Evolutionary conservation across 257 asterid species (phyloP).

Genomic region (Solanum gracilifrons): DNA sequence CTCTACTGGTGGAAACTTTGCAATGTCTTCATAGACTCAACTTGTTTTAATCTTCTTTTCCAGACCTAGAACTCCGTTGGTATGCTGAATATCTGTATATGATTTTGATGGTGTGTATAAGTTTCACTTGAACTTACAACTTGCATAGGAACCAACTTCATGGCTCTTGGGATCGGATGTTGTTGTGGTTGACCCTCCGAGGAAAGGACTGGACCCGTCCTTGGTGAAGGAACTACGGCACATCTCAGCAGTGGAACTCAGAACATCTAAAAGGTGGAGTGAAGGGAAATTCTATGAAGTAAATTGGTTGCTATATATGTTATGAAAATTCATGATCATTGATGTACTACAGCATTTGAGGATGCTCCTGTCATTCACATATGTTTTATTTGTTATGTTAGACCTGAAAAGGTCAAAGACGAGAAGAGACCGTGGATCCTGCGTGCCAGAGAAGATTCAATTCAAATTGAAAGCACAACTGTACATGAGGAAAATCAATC

Average conservation of each 20-base stretch:
- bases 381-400: constrained; percentile 14
- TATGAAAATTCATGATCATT: constrained; percentile 1
- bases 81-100: background rate
- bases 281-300: constrained; percentile 2
- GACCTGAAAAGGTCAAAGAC: constrained; percentile 30
- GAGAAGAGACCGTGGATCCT: constrained; percentile 92
- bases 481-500: constrained; percentile 34
- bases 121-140: constrained; percentile 4
- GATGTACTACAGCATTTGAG: background rate
- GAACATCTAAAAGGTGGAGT: constrained; percentile 42
- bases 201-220: constrained; percentile 84
- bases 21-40: background rate
- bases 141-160: constrained; percentile 67
- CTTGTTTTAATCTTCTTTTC: background rate
- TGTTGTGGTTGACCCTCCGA: constrained; percentile 92
- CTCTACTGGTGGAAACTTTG: background rate
- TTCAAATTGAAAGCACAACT: constrained; percentile 24
- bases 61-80: background rate
- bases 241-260: constrained; percentile 29
- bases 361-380: constrained; percentile 3
- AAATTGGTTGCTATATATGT: background rate
- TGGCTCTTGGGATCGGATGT: constrained; percentile 93
- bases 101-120: background rate
- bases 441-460: constrained; percentile 66
- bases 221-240: constrained; percentile 49